Conservation (phyloP, 192 early-diverging fungal species). For the Spinellus fusiger region DNA sequence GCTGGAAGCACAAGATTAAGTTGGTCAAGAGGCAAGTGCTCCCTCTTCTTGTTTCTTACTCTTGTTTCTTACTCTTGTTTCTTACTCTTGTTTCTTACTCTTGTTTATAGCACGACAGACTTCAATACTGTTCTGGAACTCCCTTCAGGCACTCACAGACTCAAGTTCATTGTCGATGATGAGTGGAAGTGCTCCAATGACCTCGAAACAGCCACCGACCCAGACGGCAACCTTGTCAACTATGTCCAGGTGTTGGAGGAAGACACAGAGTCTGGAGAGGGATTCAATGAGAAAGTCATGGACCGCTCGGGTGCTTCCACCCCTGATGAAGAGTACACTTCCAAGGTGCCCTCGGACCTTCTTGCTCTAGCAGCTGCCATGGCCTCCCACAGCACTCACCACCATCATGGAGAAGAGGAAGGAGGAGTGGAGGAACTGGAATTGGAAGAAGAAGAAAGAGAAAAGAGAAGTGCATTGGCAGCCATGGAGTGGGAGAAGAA, state of each 20-base stretch:
- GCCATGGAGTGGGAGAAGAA: conserved; percentile 12
- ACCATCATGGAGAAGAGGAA: not conserved
- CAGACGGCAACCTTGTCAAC: conserved; percentile 94
- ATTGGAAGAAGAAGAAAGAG: conserved; percentile 11
- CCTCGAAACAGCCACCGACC: conserved; percentile 83
- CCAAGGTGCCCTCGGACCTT: conserved; percentile 29
- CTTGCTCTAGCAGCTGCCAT: conserved; percentile 11
- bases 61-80: too few species aligned
- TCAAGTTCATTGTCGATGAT: conserved; percentile 98
- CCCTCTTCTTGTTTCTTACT: too few species aligned
- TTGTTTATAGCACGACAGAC: conserved; percentile 53
- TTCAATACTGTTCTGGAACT: conserved; percentile 81
- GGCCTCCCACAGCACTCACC: not conserved
- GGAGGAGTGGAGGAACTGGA: not conserved
- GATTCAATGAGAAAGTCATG: not conserved
- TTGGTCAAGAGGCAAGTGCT: conserved; percentile 51
- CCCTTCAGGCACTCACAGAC: conserved; percentile 88
- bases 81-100: conserved; percentile 1
- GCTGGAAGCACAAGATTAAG: conserved; percentile 92
- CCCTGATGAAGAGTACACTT: conserved; percentile 31
- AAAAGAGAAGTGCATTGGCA: not conserved
- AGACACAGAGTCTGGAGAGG: conserved; percentile 31
- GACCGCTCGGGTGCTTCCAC: conserved; percentile 8
- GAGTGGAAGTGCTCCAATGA: conserved; percentile 96
- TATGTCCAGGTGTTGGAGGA: conserved; percentile 83